Percentiles rank a stretch among this genome's conserved stretches.
These are phyloP conservation scores for Geotrichum fermentans DNA, from an alignment of 1,139 yeast species.

Conservation along the genomic window DNA sequence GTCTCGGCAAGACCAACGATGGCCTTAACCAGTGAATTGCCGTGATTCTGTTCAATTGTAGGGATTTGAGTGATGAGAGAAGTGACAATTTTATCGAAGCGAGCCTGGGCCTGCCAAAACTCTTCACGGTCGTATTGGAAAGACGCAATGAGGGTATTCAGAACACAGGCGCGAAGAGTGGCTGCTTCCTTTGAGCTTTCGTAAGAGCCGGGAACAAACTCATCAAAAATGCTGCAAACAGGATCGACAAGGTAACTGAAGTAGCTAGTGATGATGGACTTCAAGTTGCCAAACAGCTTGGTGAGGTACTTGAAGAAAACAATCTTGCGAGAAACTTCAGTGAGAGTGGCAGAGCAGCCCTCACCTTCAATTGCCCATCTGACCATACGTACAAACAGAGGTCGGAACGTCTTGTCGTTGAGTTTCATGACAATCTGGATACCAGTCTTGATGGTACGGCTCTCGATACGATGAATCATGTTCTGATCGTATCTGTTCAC, in stretches of 20 bases:
- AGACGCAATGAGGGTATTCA: slow-evolving; percentile 68
- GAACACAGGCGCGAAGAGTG: slow-evolving; percentile 60
- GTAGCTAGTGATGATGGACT: slow-evolving; percentile 82
- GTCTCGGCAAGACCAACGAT: slow-evolving; percentile 70
- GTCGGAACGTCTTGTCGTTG: slow-evolving; percentile 90
- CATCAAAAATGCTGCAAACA: slow-evolving; percentile 49
- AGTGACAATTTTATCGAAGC: slow-evolving; percentile 67
- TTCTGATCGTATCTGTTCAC: slow-evolving; percentile 64
- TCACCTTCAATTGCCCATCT: slow-evolving; percentile 92
- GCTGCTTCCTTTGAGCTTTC: slow-evolving; percentile 36
- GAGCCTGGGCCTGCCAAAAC: slow-evolving; percentile 84
- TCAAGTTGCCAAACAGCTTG: slow-evolving; percentile 75
- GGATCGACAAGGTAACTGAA: slow-evolving; percentile 81
- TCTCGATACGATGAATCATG: slow-evolving; percentile 75
- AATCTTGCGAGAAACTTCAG: slow-evolving; percentile 30
- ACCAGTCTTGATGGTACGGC: slow-evolving; percentile 68
- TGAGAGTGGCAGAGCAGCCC: slow-evolving; percentile 47
- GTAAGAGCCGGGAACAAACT: slow-evolving; percentile 18
- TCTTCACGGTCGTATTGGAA: slow-evolving; percentile 89
- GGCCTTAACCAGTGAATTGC: slow-evolving; percentile 64
- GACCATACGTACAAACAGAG: slow-evolving; percentile 79
- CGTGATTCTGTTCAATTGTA: slow-evolving; percentile 59
- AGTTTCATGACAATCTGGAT: slow-evolving; percentile 78
- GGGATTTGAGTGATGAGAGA: slow-evolving; percentile 63
- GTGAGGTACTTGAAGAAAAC: slow-evolving; percentile 85